Evolutionary conservation across 106 monocot species (phyloP), one percentile per base, ranked within the genome.

Genomic region (Agapanthus africanus): DNA sequence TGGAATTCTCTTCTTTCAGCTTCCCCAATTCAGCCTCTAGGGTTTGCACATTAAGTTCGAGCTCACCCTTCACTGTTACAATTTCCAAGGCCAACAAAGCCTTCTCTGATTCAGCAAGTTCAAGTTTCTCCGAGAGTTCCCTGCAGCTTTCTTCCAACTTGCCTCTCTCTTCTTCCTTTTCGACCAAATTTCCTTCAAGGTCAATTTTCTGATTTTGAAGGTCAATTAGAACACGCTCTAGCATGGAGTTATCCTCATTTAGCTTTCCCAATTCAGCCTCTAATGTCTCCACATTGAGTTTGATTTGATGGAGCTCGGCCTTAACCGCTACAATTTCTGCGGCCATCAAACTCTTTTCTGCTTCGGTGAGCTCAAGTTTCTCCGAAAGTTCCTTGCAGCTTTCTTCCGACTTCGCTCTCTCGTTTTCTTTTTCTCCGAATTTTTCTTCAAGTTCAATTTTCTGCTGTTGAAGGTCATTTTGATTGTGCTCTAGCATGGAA

Each of bases 71-170:
- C 26, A 16, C 25, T 35, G 31, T 40, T 30, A 25, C 40, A 76
- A 47, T 64, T 51, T 82, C 71, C 9, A 72, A 71, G 6, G 19
- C 11, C 62, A 87, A 59, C 10, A 18, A 37, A 18, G 27, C 11
- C 40, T 71, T 82, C 32, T 79, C 88, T 44, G 19, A 23, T 71
- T 81, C 83, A 33, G 40, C 65, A 14, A 72, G 21, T 67, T 68
- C 47, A 51, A 93, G 76, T 36, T 81, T 81, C 67, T 70, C 80
- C 22, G 11, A 33, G 15, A 79, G 52, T 63, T 79, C 76, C 41
- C 68, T 79, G 34, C 18, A 32, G 56, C 60, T 80, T 26, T 76
- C 73, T 52, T 70, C 46, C 57, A 80, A 62, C 22, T 76, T 68
- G 9, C 18, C 40, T n/a, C 71, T 82, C 41, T 78, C 72, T 50